phyloP scores from a whole-genome alignment of 441 rosid species.

The Populus trichocarpa region DNA sequence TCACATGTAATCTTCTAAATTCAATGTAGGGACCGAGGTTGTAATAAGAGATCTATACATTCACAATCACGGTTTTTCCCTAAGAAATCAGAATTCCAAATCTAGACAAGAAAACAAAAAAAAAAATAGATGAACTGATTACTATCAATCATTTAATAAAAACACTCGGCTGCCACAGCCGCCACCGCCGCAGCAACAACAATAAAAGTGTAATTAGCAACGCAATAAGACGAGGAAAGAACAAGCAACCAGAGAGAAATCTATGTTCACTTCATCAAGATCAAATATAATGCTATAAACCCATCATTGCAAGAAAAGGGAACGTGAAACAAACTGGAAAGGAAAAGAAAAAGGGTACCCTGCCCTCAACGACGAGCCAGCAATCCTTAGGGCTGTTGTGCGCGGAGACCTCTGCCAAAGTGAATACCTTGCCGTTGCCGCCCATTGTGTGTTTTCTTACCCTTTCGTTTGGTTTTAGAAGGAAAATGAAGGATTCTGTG shows the following conservation, averaged over 20 bases:
- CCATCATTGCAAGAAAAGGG: conserved; percentile 4
- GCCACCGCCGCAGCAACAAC: background rate
- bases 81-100: background rate
- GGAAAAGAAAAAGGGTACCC: conserved; percentile 39
- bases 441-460: conserved; percentile 37
- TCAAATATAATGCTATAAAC: background rate
- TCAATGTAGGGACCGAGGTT: background rate
- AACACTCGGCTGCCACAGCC: background rate
- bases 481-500: background rate
- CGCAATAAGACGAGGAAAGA: background rate
- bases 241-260: background rate
- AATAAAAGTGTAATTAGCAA: background rate
- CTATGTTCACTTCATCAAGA: background rate
- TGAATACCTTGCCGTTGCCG: conserved; percentile 49
- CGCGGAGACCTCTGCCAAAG: conserved; percentile 68
- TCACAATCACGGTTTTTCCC: background rate
- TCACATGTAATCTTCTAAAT: background rate
- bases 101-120: background rate
- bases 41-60: background rate
- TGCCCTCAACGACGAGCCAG: conserved; percentile 83
- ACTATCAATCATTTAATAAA: background rate
- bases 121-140: background rate
- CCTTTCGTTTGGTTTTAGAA: background rate
- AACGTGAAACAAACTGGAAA: too few relatives aligned
- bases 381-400: conserved; percentile 65